phyloP scores from a whole-genome alignment of 192 early-diverging fungal species.

The Jimgerdemannia lactiflua region DNA sequence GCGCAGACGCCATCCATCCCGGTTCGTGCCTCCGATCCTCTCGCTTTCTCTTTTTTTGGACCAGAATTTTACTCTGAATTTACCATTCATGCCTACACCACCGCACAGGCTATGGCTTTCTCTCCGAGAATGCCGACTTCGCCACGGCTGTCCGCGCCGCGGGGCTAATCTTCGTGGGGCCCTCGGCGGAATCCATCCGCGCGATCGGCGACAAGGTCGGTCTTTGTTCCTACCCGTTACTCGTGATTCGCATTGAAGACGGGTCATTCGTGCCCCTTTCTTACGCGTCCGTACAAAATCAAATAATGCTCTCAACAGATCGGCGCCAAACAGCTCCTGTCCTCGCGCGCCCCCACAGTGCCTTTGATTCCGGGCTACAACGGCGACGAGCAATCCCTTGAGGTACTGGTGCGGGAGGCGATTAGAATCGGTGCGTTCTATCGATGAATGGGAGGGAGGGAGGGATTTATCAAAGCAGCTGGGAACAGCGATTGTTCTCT shows the following conservation, averaged over 20 bases:
- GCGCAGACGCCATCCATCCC: conserved; percentile 59
- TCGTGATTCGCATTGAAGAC: too few relatives aligned
- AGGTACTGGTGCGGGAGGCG: conserved; percentile 45
- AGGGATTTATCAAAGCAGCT: too few relatives aligned
- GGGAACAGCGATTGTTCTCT: too few relatives aligned
- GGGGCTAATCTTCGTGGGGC: conserved; percentile 57
- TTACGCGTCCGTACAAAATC: too few relatives aligned
- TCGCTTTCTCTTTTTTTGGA: conserved; percentile 12
- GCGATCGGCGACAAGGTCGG: conserved; percentile 59
- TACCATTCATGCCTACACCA: conserved; percentile 10
- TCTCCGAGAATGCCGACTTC: conserved; percentile 62
- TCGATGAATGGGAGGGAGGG: neutral
- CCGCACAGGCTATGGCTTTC: conserved; percentile 51
- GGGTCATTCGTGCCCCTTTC: too few relatives aligned
- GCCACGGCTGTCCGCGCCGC: conserved; percentile 41
- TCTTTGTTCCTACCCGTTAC: neutral
- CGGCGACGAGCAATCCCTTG: conserved; percentile 51
- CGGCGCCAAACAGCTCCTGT: conserved; percentile 52
- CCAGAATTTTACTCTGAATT: too few relatives aligned
- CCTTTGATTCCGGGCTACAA: conserved; percentile 67
- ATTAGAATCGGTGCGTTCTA: conserved; percentile 32
- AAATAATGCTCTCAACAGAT: conserved; percentile 20
- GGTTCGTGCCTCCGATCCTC: conserved; percentile 9
- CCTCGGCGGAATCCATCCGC: conserved; percentile 49
- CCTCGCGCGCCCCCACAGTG: conserved; percentile 48